A percentile compares a stretch with the other conserved stretches of the same genome.
phyloP scores from a whole-genome alignment of 768 basidiomycete genomes.

The Amanita thiersii region DNA sequence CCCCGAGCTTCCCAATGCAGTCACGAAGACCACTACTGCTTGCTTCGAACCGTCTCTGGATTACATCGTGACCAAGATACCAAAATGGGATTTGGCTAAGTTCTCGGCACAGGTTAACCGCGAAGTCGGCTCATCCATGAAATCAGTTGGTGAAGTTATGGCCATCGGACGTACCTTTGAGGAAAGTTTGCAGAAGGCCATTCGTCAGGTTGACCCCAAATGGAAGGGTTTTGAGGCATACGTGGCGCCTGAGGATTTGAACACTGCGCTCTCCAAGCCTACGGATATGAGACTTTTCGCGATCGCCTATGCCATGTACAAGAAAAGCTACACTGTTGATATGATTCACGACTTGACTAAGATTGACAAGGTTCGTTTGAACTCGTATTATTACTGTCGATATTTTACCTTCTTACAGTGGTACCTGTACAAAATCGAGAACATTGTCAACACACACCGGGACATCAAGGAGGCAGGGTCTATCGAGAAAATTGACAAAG shows the following conservation, averaged over 20 bases:
- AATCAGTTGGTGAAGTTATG: constrained; percentile 99
- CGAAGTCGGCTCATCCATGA: constrained; percentile 96
- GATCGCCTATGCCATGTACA: constrained; percentile 97
- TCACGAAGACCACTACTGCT: constrained; percentile 98
- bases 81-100: constrained; percentile 99
- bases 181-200: constrained; percentile 96
- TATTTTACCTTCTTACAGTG: constrained; percentile 46
- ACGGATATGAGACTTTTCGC: constrained; percentile 97
- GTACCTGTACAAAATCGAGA: constrained; percentile 99
- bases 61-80: constrained; percentile 99
- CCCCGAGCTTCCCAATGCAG: constrained; percentile 96
- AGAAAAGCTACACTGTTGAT: constrained; percentile 85
- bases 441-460: constrained; percentile 87
- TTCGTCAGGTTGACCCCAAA: constrained; percentile 93
- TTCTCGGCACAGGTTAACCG: constrained; percentile 92
- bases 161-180: constrained; percentile 99
- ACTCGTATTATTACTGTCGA: not conserved
- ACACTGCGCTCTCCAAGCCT: constrained; percentile 69
- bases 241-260: constrained; percentile 78
- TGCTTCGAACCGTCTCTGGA: constrained; percentile 99
- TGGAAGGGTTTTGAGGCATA: constrained; percentile 98
- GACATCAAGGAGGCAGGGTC: constrained; percentile 63
- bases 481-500: constrained; percentile 59
- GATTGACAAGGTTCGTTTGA: constrained; percentile 77
- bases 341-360: constrained; percentile 89